phyloP scores from a whole-genome alignment of 495 filamentous ascomycete species.

The Staphylotrichum tortipilum region DNA sequence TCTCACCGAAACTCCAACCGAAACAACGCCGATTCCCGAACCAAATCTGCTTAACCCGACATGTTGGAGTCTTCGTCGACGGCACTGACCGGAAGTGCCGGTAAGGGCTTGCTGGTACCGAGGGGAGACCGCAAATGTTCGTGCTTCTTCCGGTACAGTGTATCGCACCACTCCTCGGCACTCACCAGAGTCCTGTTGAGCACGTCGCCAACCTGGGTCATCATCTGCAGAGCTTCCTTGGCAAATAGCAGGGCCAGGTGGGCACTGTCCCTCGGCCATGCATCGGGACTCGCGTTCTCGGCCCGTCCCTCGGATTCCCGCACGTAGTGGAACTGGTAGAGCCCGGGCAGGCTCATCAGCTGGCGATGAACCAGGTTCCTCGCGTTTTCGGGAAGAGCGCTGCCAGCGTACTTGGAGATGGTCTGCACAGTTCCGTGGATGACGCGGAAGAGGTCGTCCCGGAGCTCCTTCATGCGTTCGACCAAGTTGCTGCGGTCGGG shows the following conservation, averaged over 20 bases:
- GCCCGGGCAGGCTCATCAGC: constrained; percentile 66
- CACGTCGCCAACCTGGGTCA: constrained; percentile 71
- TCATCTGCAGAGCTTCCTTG: constrained; percentile 81
- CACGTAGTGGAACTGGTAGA: constrained; percentile 53
- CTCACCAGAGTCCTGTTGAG: constrained; percentile 76
- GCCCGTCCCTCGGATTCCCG: constrained; percentile 39
- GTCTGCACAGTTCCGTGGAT: constrained; percentile 67
- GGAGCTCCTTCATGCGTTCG: constrained; percentile 58
- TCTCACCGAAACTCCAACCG: not conserved
- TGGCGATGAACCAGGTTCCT: constrained; percentile 67
- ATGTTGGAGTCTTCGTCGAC: constrained; percentile 8
- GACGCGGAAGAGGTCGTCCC: constrained; percentile 63
- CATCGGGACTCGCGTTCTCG: constrained; percentile 27
- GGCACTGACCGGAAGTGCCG: not conserved
- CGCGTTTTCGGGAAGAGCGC: constrained; percentile 77
- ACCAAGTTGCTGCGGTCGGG: constrained; percentile 37
- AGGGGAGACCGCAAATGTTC: constrained; percentile 8
- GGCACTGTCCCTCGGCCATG: constrained; percentile 41
- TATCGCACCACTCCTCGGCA: constrained; percentile 80
- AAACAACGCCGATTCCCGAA: no score
- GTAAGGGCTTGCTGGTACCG: not conserved
- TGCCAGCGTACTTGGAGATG: constrained; percentile 76
- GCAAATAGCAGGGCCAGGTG: constrained; percentile 71
- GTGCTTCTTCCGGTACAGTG: constrained; percentile 52
- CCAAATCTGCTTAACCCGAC: constrained; percentile 2